A percentile compares a stretch with the other conserved stretches of the same genome.
Conservation (phyloP, 805 yeast genomes). For the Cyberlindnera xishuangbannaensis region DNA sequence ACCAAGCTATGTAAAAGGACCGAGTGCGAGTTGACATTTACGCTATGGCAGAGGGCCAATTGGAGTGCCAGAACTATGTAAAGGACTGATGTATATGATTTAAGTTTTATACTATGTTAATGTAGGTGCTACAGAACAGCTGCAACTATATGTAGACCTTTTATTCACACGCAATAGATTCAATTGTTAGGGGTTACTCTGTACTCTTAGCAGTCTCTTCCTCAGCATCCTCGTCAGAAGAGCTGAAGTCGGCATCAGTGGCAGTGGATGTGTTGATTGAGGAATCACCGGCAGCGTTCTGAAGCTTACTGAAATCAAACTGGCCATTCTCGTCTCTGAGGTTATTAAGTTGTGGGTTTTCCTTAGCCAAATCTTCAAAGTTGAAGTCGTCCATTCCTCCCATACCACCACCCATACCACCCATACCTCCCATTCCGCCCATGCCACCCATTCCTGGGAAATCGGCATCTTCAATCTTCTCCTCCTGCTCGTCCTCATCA, state of each 20-base stretch:
- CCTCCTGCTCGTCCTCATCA: slow-evolving; percentile 91
- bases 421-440: slow-evolving; percentile 25
- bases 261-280: slow-evolving; percentile 9
- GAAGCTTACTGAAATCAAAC: slow-evolving; percentile 26
- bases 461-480: slow-evolving; percentile 29
- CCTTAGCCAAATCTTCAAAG: slow-evolving; percentile 9
- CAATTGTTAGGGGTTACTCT: too few relatives aligned
- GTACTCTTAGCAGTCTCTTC: too few relatives aligned
- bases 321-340: slow-evolving; percentile 19
- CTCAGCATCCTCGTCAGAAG: slow-evolving; percentile 28
- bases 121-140: too few relatives aligned
- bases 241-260: slow-evolving; percentile 25
- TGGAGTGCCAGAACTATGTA: too few relatives aligned
- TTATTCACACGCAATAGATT: too few relatives aligned
- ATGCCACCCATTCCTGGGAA: slow-evolving; percentile 28
- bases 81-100: too few relatives aligned
- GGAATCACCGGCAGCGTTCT: slow-evolving; percentile 12
- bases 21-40: not conserved
- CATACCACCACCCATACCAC: slow-evolving; percentile 21
- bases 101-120: too few relatives aligned
- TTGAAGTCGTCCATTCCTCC: slow-evolving; percentile 15
- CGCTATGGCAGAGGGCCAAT: not conserved
- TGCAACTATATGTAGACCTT: too few relatives aligned
- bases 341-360: slow-evolving; percentile 16
- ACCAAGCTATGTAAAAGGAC: slow-evolving; percentile 40